A percentile compares a stretch with the other conserved stretches of the same genome.
phyloP scores from a whole-genome alignment of 768 basidiomycete genomes.

The Leucosporidium yakuticum region DNA sequence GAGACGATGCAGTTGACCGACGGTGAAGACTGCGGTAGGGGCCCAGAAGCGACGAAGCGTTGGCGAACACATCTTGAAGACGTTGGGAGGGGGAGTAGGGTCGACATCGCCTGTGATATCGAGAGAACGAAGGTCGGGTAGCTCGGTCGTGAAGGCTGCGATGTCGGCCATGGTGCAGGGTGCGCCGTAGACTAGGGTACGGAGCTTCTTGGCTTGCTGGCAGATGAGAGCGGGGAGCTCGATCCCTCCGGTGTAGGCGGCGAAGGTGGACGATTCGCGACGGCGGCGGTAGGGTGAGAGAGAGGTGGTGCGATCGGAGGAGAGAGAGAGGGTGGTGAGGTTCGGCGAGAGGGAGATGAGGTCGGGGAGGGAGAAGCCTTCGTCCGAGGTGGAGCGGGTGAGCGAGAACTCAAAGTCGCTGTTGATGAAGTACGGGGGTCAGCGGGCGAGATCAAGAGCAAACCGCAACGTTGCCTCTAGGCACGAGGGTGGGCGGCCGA shows the following conservation, averaged over 20 bases:
- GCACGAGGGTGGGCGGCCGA: no score
- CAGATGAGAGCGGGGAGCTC: background rate
- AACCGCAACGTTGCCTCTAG: no score
- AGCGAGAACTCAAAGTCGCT: background rate
- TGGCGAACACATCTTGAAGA: background rate
- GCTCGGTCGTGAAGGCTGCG: background rate
- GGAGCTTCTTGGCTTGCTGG: background rate
- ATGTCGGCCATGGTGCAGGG: conserved; percentile 8
- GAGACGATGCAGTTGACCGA: background rate
- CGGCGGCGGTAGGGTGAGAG: background rate
- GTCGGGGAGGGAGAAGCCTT: conserved; percentile 15
- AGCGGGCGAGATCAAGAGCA: no score
- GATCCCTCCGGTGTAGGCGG: conserved; percentile 10
- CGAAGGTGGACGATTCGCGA: background rate
- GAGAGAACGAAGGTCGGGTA: conserved; percentile 9
- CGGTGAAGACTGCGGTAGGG: background rate
- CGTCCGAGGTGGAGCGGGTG: conserved; percentile 2
- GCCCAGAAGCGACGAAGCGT: conserved; percentile 14
- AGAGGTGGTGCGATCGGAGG: background rate
- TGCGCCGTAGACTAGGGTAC: conserved; percentile 11
- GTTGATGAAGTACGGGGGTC: background rate
- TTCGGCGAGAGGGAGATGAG: background rate
- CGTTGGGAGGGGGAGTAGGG: background rate
- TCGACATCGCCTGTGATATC: conserved; percentile 17
- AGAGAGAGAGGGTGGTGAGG: background rate